Evolutionary conservation across 2,329 filamentous ascomycete species (phyloP), one percentile per base, ranked within the genome.

Genomic region (Aspergillus uvarum): DNA sequence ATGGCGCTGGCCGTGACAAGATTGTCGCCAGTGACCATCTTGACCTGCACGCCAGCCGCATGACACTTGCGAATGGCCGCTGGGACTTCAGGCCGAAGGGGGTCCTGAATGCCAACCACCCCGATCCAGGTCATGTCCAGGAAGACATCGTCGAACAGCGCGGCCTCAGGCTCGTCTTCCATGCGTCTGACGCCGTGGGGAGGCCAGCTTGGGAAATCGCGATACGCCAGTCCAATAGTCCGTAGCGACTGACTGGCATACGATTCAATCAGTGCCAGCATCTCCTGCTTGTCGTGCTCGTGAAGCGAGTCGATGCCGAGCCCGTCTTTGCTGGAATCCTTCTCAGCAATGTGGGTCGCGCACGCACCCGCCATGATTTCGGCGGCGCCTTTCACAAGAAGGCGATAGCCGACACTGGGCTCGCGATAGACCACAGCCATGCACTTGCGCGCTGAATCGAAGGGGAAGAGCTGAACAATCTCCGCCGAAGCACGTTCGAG

Each of bases 391-490:
- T 82, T 82, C 54, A 82, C 77, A 38, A 81, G 71, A 14, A 82
- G 70, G 42, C 80, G 77, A 61, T 80, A 81, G 8, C 72, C 73
- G 22, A 71, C 68, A 5, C 70, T 66, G 4, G 73, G 64, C 24
- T 76, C 71, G 42, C 76, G 74, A 64, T 80, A 75, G 2, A 81
- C 79, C 42, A 79, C 75, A 26, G 79, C 80, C 80, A 82, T 82
- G 57, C 89, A 91, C 72, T 92, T 92, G 65, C 89, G 85, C 10
- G 84, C 82, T 32, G 89, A 92, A 71, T 92, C 89, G 65, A 92
- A 92, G 0, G 89, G 89, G 61, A 91, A 85, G 51, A 91, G 78
- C 68, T 92, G 89, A 44, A 88, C 76, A 21, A 85, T 81, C 29
- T 82, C 80, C 60, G 84, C 85, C 59, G 86, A 84, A 5, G 80